Evolutionary conservation across 768 basidiomycete genomes (phyloP).

Genomic region (Hygrophorus russula): DNA sequence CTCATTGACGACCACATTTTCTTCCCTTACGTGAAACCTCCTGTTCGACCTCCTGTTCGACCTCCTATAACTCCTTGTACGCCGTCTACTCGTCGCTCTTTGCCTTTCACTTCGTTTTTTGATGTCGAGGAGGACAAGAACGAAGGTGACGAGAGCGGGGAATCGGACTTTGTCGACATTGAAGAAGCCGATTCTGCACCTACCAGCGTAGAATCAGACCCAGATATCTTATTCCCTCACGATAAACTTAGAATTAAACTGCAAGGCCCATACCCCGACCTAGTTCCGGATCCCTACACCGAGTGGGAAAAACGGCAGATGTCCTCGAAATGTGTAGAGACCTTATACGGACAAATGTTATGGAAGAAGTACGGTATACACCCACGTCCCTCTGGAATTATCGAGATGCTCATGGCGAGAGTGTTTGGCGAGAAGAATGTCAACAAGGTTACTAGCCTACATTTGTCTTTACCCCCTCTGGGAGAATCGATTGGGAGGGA

Average conservation of each 20-base stretch:
- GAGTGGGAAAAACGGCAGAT: constrained; percentile 29
- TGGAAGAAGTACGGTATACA: constrained; percentile 37
- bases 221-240: too few relatives aligned
- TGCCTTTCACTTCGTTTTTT: constrained; percentile 2
- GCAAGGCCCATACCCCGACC: background rate
- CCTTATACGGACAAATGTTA: constrained; percentile 51
- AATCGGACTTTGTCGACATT: constrained; percentile 8
- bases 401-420: constrained; percentile 31
- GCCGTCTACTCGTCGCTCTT: constrained; percentile 6
- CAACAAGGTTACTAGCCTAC: constrained; percentile 32
- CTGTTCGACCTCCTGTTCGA: constrained; percentile 10
- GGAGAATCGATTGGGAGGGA: constrained; percentile 7
- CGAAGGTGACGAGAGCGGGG: background rate
- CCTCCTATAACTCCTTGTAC: constrained; percentile 17
- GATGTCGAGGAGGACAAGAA: constrained; percentile 7
- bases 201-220: too few relatives aligned
- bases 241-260: background rate
- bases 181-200: background rate
- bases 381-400: constrained; percentile 37
- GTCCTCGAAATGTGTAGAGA: constrained; percentile 40
- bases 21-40: constrained; percentile 41
- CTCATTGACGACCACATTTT: constrained; percentile 62
- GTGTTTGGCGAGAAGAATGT: constrained; percentile 42
- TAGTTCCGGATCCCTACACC: constrained; percentile 8
- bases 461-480: constrained; percentile 48